Percentiles rank a stretch among this genome's conserved stretches.
Conservation (phyloP, 371 early-diverging fungal genomes). For the Dichotomocladium elegans region DNA sequence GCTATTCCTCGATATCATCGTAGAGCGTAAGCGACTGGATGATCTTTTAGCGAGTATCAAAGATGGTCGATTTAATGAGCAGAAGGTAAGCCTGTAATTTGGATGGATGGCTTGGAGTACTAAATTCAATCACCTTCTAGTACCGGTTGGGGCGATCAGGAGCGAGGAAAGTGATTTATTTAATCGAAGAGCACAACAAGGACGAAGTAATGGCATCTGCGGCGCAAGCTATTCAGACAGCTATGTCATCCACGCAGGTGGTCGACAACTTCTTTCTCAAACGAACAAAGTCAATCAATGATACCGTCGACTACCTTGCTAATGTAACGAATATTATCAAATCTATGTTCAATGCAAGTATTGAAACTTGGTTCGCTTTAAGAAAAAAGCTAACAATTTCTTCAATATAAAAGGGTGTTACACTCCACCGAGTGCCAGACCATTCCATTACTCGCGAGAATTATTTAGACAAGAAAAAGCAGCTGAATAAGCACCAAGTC, state of each 20-base stretch:
- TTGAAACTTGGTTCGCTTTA: not conserved
- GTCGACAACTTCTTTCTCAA: conserved; percentile 74
- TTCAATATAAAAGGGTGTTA: conserved; percentile 11
- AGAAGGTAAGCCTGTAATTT: conserved; percentile 63
- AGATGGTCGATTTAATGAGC: conserved; percentile 94
- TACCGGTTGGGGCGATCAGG: conserved; percentile 70
- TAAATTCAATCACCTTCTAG: conserved; percentile 19
- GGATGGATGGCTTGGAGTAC: not conserved
- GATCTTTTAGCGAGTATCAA: conserved; percentile 91
- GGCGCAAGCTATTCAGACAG: conserved; percentile 58
- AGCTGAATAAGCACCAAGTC: conserved; percentile 28
- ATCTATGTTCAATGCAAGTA: conserved; percentile 35
- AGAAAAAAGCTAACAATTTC: not conserved
- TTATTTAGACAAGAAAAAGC: conserved; percentile 47
- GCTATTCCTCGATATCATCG: conserved; percentile 77
- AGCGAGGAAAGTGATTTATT: conserved; percentile 70
- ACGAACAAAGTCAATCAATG: conserved; percentile 63
- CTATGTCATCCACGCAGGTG: conserved; percentile 66
- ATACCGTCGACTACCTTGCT: conserved; percentile 74
- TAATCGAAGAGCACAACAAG: conserved; percentile 74
- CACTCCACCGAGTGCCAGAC: conserved; percentile 58
- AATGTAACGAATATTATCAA: conserved; percentile 53
- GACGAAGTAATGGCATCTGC: conserved; percentile 52
- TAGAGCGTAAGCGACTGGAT: conserved; percentile 94
- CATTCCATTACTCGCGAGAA: conserved; percentile 44